A percentile compares a stretch with the other conserved stretches of the same genome.
These are phyloP conservation scores for Fusarium torulosum DNA, from an alignment of 2,329 filamentous ascomycete genomes.

Conservation along the genomic window DNA sequence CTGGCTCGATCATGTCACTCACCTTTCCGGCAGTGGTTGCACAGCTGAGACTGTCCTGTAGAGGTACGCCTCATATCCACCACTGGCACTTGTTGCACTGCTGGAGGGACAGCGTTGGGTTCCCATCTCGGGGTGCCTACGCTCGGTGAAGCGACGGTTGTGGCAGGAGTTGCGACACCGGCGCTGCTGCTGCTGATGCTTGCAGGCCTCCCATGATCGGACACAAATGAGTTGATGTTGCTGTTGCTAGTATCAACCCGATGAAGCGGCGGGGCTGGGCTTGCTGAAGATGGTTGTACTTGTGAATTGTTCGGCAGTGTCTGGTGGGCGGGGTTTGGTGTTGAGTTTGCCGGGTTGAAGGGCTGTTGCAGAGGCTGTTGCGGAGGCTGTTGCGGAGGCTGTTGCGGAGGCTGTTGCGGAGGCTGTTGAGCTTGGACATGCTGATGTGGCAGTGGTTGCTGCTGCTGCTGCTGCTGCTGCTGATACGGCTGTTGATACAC, in stretches of 20 bases:
- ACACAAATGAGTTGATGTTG: conserved; percentile 13
- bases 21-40: conserved; percentile 44
- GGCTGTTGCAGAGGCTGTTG: conserved; percentile 7
- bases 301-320: background rate
- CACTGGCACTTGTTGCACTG: background rate
- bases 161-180: conserved; percentile 20
- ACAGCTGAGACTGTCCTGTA: conserved; percentile 16
- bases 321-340: conserved; percentile 18
- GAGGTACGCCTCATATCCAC: conserved; percentile 16
- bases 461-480: conserved; percentile 7
- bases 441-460: conserved; percentile 7
- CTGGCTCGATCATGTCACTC: background rate
- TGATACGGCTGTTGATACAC: conserved; percentile 8
- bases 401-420: conserved; percentile 8
- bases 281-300: conserved; percentile 5
- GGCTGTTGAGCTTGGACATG: conserved; percentile 1
- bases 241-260: conserved; percentile 10
- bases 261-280: conserved; percentile 8
- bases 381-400: conserved; percentile 5
- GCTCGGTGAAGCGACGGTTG: conserved; percentile 24
- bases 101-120: background rate
- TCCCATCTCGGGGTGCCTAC: conserved; percentile 24
- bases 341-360: background rate
- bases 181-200: conserved; percentile 32
- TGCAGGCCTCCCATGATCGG: conserved; percentile 11